These are phyloP conservation scores for Amphibolis antarctica DNA, from an alignment of 106 monocot species.

Conservation along the genomic window DNA sequence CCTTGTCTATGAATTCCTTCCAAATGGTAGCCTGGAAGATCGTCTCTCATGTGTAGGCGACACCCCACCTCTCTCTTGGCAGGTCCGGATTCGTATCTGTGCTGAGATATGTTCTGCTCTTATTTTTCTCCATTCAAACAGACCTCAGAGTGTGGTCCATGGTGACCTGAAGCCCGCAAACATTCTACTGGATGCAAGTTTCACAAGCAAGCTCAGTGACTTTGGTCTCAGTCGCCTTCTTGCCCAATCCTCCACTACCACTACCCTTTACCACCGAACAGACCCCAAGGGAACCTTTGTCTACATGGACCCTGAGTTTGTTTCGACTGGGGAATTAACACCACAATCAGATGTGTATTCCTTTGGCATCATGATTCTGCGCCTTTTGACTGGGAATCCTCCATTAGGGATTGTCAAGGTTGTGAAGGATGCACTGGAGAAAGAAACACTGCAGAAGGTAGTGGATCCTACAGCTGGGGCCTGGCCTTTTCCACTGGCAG, in stretches of 20 bases:
- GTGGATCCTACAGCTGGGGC: slow-evolving; percentile 20
- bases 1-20: slow-evolving; percentile 40
- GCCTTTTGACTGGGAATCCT: slow-evolving; percentile 13
- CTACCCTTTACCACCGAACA: slow-evolving; percentile 4
- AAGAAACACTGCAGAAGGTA: slow-evolving; percentile 2
- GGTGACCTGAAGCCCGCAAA: slow-evolving; percentile 24
- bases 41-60: slow-evolving; percentile 27
- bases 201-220: slow-evolving; percentile 19
- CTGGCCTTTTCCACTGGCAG: slow-evolving; percentile 20
- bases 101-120: slow-evolving; percentile 64
- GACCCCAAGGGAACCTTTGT: slow-evolving; percentile 9
- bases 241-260: slow-evolving; percentile 5
- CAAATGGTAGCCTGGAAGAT: slow-evolving; percentile 57
- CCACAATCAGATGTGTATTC: slow-evolving; percentile 16
- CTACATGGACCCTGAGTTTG: slow-evolving; percentile 18
- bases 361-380: slow-evolving; percentile 18
- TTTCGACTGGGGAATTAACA: slow-evolving; percentile 13
- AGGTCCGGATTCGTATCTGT: slow-evolving; percentile 29
- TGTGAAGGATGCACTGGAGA: slow-evolving; percentile 18
- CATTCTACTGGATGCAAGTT: slow-evolving; percentile 20
- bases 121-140: slow-evolving; percentile 24
- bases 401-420: slow-evolving; percentile 3
- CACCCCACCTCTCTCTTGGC: slow-evolving; percentile 44
- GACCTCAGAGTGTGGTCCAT: slow-evolving; percentile 16
- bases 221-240: too few species aligned